Evolutionary conservation across 2,329 filamentous ascomycete genomes (phyloP).

Genomic region (Pleoardoris graminearum): DNA sequence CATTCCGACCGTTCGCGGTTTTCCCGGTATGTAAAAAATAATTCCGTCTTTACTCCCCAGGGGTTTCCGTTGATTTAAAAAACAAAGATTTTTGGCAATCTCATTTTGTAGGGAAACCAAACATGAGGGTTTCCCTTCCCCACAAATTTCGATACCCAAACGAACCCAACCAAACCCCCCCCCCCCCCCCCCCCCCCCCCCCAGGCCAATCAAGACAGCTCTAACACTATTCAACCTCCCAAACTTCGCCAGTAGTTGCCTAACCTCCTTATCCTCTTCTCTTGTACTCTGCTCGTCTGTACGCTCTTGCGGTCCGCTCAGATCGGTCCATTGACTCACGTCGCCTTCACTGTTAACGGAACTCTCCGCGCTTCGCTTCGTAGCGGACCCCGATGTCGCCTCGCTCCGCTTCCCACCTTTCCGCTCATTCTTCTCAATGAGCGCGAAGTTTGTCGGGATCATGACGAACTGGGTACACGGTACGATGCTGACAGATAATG

Average conservation of each 20-base stretch:
- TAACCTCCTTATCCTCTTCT: conserved; percentile 24
- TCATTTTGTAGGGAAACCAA: too few species aligned
- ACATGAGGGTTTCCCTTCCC: too few species aligned
- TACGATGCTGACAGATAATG: conserved; percentile 25
- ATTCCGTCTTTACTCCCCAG: too few species aligned
- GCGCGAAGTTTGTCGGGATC: conserved; percentile 27
- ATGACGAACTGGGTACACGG: conserved; percentile 21
- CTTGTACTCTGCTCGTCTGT: conserved; percentile 17
- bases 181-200: conserved; percentile 30
- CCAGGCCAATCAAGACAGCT: conserved; percentile 28
- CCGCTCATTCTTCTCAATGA: conserved; percentile 31
- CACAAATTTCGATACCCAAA: neutral
- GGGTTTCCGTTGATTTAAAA: too few species aligned
- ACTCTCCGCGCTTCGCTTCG: conserved; percentile 21
- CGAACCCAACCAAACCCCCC: conserved; percentile 15
- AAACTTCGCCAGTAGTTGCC: conserved; percentile 26
- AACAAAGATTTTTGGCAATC: too few species aligned
- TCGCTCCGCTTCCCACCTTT: conserved; percentile 20
- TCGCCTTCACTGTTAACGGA: conserved; percentile 25
- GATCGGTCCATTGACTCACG: conserved; percentile 32
- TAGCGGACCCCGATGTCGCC: conserved; percentile 7
- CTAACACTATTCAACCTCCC: conserved; percentile 26
- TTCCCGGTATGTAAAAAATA: too few species aligned
- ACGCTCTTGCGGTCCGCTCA: conserved; percentile 27
- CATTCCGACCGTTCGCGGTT: too few species aligned